Evolutionary conservation across 495 filamentous ascomycete genomes (phyloP), one percentile per base, ranked within the genome.

Genomic region (Xylaria sp.): DNA sequence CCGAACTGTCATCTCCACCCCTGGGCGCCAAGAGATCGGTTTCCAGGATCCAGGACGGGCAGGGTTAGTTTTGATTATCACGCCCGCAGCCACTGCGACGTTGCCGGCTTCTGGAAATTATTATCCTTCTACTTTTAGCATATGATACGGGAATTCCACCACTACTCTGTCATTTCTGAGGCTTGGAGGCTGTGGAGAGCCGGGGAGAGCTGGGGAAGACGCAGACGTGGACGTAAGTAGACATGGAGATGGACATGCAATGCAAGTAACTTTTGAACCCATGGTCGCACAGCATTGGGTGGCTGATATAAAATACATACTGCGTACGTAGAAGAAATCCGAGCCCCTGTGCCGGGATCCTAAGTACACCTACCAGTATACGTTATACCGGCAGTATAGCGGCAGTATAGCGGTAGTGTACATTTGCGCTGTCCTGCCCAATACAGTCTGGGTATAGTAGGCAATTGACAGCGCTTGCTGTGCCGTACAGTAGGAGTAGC

Each of bases 1-100:
- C 66, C 50, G 61, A 67, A 65, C 68, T 61, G 64, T 67, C 68
- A 73, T 72, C 52, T 58, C 65, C 57, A 68, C 71, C 72, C 72
- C 71, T 76, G 68, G 67, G 70, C 58, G 74, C 76, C 76, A 79
- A 76, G 76, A 76, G 72, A 76, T 73, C 76, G 72, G 69, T 70
- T 76, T 71, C 71, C 40, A 62, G 37, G 69, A 71, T 71, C 69
- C 48, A 71, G 61, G 50, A 43, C 33, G 33, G 40, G 61, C 69
- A 58, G 69, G 37, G 35, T 50, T 58, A 5, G 61, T 14, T 59
- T 71, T 65, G 24, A 66, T 66, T 71, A 40, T 43, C 40, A 64
- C 57, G n/a, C 43, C 46, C 37, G 37, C 29, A 70, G n/a, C 68
- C 58, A 53, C 46, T 67, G 62, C 40, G 29, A 59, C 62, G 63